Base-by-base conservation (phyloP, 139 green algal species). In the Axilococcus clingmanii region DNA sequence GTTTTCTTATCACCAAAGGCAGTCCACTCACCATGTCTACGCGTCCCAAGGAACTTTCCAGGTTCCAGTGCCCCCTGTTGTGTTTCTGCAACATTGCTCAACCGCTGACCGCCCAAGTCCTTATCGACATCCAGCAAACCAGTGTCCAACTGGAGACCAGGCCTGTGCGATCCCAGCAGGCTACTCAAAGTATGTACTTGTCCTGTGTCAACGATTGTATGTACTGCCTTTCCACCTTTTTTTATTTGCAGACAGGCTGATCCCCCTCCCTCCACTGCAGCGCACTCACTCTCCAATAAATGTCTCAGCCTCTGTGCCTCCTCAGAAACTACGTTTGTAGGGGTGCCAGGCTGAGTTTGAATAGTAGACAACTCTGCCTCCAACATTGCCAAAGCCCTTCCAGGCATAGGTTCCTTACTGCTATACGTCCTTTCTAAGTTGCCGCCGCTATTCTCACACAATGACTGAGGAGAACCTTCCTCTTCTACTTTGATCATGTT, bases 1-100 rank as follows among this genome's bases (percentile, higher is more conserved):
- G 61, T 58, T 5, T 52, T 65, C 47, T 52, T 31, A 23, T 57
- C 36, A 34, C 20, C 43, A 32, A 22, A 48, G 5, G 42, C 58
- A 12, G 61, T 71, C 80, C 81, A 90, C 63, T 89, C 82, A 0
- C 70, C 65, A 41, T 93, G 83, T 2, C 83, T 57, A 17, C 71
- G 70, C 0, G 69, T 55, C 4, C 44, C 57, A 44, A 93, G 50
- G 57, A 88, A 81, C 52, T 75, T 54, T 5, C 74, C 70, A 2
- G 74, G 68, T 50, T 93, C 83, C 43, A 57, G 11, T 4, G 43
- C 20, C 19, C 52, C 58, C 55, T 64, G 61, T 29, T 41, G 43
- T 19, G 68, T 70, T 41, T 76, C 68, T 7, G 69, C 69, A 47
- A 77, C 68, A 31, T 67, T 68, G 19, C 38, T 56, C 3, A 80